These are phyloP conservation scores for Lachancea mirantina DNA, from an alignment of 805 yeast genomes.

Conservation along the genomic window DNA sequence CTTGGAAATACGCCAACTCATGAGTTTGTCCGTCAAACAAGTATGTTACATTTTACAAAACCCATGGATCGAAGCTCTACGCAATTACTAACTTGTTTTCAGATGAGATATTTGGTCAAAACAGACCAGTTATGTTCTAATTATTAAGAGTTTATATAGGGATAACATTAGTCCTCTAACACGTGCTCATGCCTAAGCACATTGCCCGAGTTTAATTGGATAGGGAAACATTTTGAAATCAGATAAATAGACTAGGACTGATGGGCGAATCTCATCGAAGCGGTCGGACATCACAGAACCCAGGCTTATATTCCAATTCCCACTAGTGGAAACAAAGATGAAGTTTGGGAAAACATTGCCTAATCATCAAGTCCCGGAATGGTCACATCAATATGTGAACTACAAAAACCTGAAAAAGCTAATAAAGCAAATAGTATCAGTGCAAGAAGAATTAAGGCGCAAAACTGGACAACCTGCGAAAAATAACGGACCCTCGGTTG, in stretches of 20 bases:
- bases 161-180: background rate
- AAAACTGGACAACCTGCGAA: slow-evolving; percentile 16
- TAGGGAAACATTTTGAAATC: no score
- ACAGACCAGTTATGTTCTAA: slow-evolving; percentile 64
- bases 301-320: no score
- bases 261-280: no score
- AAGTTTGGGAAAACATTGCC: slow-evolving; percentile 76
- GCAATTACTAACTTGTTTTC: slow-evolving; percentile 1
- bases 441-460: slow-evolving; percentile 33
- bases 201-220: background rate
- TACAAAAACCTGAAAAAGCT: slow-evolving; percentile 56
- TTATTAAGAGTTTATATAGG: slow-evolving; percentile 35
- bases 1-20: slow-evolving; percentile 78
- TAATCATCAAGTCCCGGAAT: slow-evolving; percentile 89
- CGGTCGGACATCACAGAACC: no score
- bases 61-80: background rate
- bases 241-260: no score
- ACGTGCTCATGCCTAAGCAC: slow-evolving; percentile 7
- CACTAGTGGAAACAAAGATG: no score
- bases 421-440: slow-evolving; percentile 54
- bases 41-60: slow-evolving; percentile 33
- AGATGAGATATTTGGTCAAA: slow-evolving; percentile 49
- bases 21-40: slow-evolving; percentile 75
- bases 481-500: slow-evolving; percentile 9
- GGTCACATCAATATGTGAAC: slow-evolving; percentile 76